Percentiles rank a stretch among this genome's conserved stretches.
Conservation (phyloP, 2,329 filamentous ascomycete genomes). For the Fusarium nelsonii region DNA sequence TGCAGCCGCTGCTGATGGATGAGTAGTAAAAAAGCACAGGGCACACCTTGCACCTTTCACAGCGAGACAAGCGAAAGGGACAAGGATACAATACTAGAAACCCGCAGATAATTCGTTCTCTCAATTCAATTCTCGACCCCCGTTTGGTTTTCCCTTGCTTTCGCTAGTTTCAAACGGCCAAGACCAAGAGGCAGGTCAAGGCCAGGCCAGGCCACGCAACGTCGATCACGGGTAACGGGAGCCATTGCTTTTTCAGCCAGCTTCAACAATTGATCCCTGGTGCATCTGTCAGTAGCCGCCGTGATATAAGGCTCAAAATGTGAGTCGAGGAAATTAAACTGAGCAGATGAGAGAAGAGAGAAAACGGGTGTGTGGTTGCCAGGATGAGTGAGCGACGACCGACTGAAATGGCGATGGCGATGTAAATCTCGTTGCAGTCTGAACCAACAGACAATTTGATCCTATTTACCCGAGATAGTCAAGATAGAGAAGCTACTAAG, state of each 20-base stretch:
- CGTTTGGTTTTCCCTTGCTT: background rate
- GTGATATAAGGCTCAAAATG: background rate
- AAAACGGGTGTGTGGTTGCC: background rate
- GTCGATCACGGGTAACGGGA: constrained; percentile 27
- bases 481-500: too few relatives aligned
- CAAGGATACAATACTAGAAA: background rate
- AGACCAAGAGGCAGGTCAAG: background rate
- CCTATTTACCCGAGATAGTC: too few relatives aligned
- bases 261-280: constrained; percentile 4
- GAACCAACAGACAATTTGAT: background rate
- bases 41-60: constrained; percentile 7
- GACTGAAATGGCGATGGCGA: constrained; percentile 1
- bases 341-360: background rate
- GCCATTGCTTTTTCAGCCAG: constrained; percentile 9
- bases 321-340: background rate
- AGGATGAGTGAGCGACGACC: background rate
- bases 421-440: constrained; percentile 16
- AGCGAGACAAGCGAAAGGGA: background rate
- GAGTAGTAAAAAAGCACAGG: constrained; percentile 10
- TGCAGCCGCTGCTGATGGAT: background rate
- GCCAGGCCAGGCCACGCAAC: constrained; percentile 4
- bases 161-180: constrained; percentile 17
- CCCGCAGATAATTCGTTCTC: background rate
- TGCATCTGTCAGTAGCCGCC: constrained; percentile 12
- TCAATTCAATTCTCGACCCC: background rate